Percentiles rank a stretch among this genome's conserved stretches.
Evolutionary conservation across 352 stramenopile species (phyloP).

Genomic region (Phytopythium montanum): DNA sequence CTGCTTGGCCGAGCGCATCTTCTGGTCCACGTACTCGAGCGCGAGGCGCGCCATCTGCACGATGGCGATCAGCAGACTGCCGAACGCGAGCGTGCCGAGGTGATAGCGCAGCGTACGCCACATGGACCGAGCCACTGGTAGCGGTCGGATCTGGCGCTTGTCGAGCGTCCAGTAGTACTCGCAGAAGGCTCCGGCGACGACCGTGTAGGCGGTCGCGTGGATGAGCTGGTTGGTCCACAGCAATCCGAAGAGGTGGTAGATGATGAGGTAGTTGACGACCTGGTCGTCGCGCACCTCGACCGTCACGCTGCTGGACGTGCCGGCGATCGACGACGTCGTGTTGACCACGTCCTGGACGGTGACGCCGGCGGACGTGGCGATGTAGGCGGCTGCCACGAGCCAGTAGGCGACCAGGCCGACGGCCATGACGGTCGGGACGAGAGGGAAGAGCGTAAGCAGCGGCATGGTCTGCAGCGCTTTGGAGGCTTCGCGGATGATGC

Average conservation of each 20-base stretch:
- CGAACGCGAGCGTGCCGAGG: conserved; percentile 84
- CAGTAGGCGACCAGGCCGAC: conserved; percentile 72
- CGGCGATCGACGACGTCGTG: conserved; percentile 21
- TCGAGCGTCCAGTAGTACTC: conserved; percentile 88
- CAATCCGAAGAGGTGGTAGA: conserved; percentile 82
- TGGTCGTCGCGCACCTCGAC: conserved; percentile 51
- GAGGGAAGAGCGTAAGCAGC: conserved; percentile 69
- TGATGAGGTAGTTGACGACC: conserved; percentile 73
- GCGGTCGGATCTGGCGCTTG: conserved; percentile 48
- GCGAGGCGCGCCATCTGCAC: conserved; percentile 71
- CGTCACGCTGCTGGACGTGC: conserved; percentile 15
- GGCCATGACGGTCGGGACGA: conserved; percentile 65
- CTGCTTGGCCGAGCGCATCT: conserved; percentile 60
- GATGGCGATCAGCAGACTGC: conserved; percentile 82
- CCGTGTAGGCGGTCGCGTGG: conserved; percentile 66
- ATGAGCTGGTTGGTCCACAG: conserved; percentile 89
- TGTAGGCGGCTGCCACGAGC: conserved; percentile 72
- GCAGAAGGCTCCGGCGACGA: conserved; percentile 75
- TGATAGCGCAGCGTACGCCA: conserved; percentile 76
- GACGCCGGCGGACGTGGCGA: conserved; percentile 63
- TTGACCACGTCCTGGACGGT: conserved; percentile 40
- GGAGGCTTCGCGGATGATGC: conserved; percentile 82
- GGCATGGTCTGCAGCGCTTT: conserved; percentile 79
- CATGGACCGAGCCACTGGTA: conserved; percentile 52
- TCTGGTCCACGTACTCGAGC: conserved; percentile 82